Evolutionary conservation across 208 protist genomes (phyloP).

Genomic region (Blastocrithidia nonstop): DNA sequence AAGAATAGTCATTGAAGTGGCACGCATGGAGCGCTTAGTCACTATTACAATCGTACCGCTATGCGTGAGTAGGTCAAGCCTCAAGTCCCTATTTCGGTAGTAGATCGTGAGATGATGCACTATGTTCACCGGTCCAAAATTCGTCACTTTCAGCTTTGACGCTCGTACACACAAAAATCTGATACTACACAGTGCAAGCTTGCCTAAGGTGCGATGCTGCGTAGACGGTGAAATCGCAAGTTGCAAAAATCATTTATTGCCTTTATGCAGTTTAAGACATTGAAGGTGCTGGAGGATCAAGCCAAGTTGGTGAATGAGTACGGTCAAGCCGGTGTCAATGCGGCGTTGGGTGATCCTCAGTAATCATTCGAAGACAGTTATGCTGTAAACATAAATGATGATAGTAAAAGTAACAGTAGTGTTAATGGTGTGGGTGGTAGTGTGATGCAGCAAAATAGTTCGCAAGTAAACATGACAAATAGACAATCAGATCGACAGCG

Average conservation of each 20-base stretch:
- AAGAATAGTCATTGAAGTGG: slow-evolving; percentile 76
- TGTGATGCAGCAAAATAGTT: no score
- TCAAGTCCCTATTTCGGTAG: slow-evolving; percentile 50
- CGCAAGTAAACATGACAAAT: background rate
- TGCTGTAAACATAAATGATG: no score
- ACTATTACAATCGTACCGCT: slow-evolving; percentile 76
- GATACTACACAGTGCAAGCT: slow-evolving; percentile 73
- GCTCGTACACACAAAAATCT: slow-evolving; percentile 83
- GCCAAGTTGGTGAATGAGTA: slow-evolving; percentile 68
- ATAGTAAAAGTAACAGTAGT: no score
- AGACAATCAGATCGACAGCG: slow-evolving; percentile 13
- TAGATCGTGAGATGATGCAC: slow-evolving; percentile 76
- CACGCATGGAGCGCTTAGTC: slow-evolving; percentile 50
- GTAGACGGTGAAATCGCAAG: slow-evolving; percentile 56
- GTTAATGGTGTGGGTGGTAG: no score
- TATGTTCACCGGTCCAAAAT: slow-evolving; percentile 76
- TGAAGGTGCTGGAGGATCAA: slow-evolving; percentile 84
- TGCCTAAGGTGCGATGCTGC: slow-evolving; percentile 75
- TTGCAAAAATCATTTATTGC: slow-evolving; percentile 83
- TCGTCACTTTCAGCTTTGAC: slow-evolving; percentile 78
- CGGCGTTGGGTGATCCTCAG: slow-evolving; percentile 57
- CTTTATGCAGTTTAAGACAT: slow-evolving; percentile 84
- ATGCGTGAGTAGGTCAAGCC: slow-evolving; percentile 63
- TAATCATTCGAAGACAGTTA: no score
- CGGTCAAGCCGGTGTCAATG: slow-evolving; percentile 76